A percentile compares a stretch with the other conserved stretches of the same genome.
phyloP scores from a whole-genome alignment of 257 asterid genomes.

The Scutellaria minor region DNA sequence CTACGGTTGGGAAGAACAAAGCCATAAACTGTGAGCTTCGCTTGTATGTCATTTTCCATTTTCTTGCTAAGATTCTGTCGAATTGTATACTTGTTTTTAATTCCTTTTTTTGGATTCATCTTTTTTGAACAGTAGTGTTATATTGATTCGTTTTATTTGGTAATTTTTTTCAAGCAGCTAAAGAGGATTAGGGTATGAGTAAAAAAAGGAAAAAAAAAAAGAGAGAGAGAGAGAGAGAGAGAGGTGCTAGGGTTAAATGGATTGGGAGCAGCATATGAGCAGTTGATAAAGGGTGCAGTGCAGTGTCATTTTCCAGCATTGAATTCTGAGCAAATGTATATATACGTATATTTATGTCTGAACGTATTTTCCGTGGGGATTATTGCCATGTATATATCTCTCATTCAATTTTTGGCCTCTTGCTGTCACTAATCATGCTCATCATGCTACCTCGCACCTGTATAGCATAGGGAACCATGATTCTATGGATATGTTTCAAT shows the following conservation, averaged over 20 bases:
- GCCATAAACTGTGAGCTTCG: neutral
- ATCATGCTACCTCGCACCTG: neutral
- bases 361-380: constrained; percentile 53
- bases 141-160: constrained; percentile 16
- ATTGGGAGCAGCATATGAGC: constrained; percentile 25
- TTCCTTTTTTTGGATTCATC: neutral
- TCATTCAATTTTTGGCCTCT: constrained; percentile 26
- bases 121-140: constrained; percentile 18
- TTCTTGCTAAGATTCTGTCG: neutral
- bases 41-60: constrained; percentile 16
- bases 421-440: constrained; percentile 33
- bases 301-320: constrained; percentile 65
- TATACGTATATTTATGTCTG: neutral
- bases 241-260: constrained; percentile 44
- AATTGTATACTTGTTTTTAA: neutral
- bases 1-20: constrained; percentile 60
- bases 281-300: constrained; percentile 59
- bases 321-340: constrained; percentile 44
- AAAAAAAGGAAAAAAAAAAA: neutral
- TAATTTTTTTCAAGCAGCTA: neutral
- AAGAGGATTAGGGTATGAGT: constrained; percentile 23
- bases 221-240: neutral
- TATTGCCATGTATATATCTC: constrained; percentile 25
- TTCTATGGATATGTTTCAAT: neutral
- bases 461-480: constrained; percentile 27